phyloP scores from a whole-genome alignment of 371 early-diverging fungal species.

The Mucor velutinosus region DNA sequence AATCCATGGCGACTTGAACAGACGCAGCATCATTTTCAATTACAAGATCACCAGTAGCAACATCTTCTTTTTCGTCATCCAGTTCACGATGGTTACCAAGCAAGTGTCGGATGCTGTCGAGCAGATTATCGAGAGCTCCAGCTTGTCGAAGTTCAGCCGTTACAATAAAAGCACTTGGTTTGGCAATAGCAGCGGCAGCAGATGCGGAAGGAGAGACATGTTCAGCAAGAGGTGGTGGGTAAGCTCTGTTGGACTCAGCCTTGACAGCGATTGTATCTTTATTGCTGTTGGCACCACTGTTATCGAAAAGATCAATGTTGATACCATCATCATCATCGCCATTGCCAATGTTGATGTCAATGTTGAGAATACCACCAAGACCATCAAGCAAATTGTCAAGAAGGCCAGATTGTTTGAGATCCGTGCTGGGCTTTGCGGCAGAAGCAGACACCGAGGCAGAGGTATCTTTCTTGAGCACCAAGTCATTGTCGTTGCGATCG shows the following conservation, averaged over 20 bases:
- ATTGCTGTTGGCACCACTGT: neutral
- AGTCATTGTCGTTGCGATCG: neutral
- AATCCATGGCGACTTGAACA: neutral
- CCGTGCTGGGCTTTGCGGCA: neutral
- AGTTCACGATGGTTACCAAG: neutral
- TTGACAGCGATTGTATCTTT: neutral
- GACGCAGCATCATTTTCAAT: neutral
- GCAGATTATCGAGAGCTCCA: neutral
- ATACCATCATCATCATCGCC: neutral
- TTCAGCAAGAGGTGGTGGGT: neutral
- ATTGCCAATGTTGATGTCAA: neutral
- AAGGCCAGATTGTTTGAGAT: neutral
- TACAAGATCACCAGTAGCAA: neutral
- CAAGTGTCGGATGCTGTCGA: neutral
- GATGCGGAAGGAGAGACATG: neutral
- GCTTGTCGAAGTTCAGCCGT: neutral
- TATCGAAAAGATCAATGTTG: too few relatives aligned
- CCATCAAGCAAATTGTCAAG: neutral
- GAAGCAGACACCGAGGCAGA: neutral
- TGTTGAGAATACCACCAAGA: neutral
- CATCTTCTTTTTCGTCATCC: neutral
- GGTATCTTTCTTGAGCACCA: neutral
- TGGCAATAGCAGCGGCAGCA: neutral
- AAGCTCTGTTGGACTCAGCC: neutral
- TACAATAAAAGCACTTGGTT: neutral